Conservation (phyloP, 768 basidiomycete genomes). For the Trametes elegans region DNA sequence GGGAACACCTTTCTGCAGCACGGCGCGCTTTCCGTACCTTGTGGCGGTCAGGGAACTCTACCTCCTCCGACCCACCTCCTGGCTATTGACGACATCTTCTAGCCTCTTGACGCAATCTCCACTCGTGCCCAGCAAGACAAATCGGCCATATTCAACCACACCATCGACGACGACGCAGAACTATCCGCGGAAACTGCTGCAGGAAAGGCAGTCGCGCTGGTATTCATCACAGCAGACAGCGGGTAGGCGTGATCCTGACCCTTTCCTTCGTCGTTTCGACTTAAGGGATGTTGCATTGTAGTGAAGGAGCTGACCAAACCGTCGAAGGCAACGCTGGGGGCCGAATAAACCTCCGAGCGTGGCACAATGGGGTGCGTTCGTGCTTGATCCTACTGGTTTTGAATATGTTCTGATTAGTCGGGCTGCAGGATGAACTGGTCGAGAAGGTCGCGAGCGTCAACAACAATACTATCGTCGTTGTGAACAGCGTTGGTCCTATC, state of each 20-base stretch:
- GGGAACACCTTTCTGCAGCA: slow-evolving; percentile 29
- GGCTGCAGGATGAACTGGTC: slow-evolving; percentile 33
- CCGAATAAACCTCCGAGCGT: slow-evolving; percentile 29
- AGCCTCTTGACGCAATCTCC: slow-evolving; percentile 43
- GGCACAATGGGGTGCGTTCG: slow-evolving; percentile 27
- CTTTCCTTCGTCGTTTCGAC: not conserved
- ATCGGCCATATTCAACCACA: slow-evolving; percentile 41
- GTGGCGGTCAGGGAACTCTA: slow-evolving; percentile 35
- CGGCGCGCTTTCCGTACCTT: slow-evolving; percentile 51
- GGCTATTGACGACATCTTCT: not conserved
- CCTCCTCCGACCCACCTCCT: not conserved
- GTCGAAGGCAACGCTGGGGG: slow-evolving; percentile 35
- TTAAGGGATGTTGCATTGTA: not conserved
- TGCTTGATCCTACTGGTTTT: too few relatives aligned
- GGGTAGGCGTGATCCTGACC: slow-evolving; percentile 20
- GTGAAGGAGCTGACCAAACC: slow-evolving; percentile 32
- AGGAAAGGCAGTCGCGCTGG: slow-evolving; percentile 51
- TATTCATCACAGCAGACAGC: slow-evolving; percentile 49
- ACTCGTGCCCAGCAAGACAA: slow-evolving; percentile 34
- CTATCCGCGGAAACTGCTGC: slow-evolving; percentile 43
- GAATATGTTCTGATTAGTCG: not conserved
- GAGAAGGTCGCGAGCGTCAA: slow-evolving; percentile 51
- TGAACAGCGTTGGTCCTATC: slow-evolving; percentile 64
- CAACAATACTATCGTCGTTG: slow-evolving; percentile 60
- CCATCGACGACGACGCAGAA: slow-evolving; percentile 48